These are phyloP conservation scores for Chlorella sorokiniana DNA, from an alignment of 139 green algal genomes.

Conservation along the genomic window DNA sequence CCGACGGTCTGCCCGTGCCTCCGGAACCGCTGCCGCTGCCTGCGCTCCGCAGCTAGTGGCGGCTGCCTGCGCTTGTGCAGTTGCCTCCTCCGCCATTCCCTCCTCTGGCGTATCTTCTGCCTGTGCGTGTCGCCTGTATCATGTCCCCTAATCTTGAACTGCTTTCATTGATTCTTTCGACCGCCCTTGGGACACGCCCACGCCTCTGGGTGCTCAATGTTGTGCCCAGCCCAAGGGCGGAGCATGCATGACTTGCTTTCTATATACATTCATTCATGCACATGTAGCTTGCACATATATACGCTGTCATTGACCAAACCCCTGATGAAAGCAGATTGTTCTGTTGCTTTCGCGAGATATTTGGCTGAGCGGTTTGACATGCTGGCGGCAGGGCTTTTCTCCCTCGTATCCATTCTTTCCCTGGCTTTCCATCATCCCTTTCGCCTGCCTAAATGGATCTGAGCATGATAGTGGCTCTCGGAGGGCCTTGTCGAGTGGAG, in stretches of 20 bases:
- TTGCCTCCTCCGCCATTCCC: not conserved
- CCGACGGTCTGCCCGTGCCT: too few species aligned
- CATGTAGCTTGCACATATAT: too few species aligned
- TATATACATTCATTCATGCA: too few species aligned
- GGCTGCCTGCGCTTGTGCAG: too few species aligned
- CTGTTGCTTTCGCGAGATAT: too few species aligned
- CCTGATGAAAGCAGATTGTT: too few species aligned
- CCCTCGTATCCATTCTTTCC: not conserved
- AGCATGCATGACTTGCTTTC: not conserved
- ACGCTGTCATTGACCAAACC: too few species aligned
- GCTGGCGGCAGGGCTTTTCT: too few species aligned
- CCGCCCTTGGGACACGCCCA: not conserved
- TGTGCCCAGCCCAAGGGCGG: not conserved
- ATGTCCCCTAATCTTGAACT: not conserved
- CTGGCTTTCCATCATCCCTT: not conserved
- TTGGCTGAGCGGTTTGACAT: too few species aligned
- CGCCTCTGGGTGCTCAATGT: too few species aligned
- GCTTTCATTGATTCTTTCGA: not conserved
- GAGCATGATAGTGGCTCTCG: not conserved
- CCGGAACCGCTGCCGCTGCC: too few species aligned
- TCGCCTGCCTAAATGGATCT: not conserved
- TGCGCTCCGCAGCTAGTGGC: too few species aligned
- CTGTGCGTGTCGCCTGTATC: not conserved
- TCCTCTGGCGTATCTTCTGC: not conserved
- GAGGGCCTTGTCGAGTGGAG: conserved; percentile 7